Percentiles rank a stretch among this genome's conserved stretches.
Conservation (phyloP, 2,329 filamentous ascomycete genomes). For the Calonectria henricotiae region DNA sequence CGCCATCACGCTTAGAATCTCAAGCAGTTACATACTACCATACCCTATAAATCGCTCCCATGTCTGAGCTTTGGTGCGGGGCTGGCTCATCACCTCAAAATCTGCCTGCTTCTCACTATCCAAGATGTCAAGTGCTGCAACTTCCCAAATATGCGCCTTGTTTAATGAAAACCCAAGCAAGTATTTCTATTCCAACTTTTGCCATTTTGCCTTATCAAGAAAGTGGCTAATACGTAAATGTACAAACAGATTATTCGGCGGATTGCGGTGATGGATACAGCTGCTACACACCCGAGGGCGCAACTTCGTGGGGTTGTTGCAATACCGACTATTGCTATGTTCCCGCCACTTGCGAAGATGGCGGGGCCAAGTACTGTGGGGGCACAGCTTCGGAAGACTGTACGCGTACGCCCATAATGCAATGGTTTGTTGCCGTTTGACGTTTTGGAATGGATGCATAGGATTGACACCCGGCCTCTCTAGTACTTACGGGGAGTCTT, state of each 20-base stretch:
- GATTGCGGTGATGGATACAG: not conserved
- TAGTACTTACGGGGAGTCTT: constrained; percentile 9
- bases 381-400: constrained; percentile 3
- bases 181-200: not conserved
- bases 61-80: not conserved
- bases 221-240: not conserved
- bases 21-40: no score
- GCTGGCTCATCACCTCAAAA: not conserved
- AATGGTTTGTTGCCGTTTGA: not conserved
- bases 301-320: constrained; percentile 2
- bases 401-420: constrained; percentile 13
- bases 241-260: not conserved
- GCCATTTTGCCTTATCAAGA: not conserved
- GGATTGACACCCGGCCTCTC: not conserved
- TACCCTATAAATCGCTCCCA: not conserved
- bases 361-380: constrained; percentile 12
- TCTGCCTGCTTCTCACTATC: not conserved
- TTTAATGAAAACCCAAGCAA: constrained; percentile 20
- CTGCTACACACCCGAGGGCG: constrained; percentile 11
- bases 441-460: no score
- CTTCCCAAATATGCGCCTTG: constrained; percentile 5
- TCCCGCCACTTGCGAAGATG: constrained; percentile 10
- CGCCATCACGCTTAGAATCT: no score
- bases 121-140: not conserved
- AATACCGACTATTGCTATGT: constrained; percentile 16